Evolutionary conservation across 2,329 filamentous ascomycete genomes (phyloP), one percentile per base, ranked within the genome.

Genomic region (Diaporthe citriasiana): DNA sequence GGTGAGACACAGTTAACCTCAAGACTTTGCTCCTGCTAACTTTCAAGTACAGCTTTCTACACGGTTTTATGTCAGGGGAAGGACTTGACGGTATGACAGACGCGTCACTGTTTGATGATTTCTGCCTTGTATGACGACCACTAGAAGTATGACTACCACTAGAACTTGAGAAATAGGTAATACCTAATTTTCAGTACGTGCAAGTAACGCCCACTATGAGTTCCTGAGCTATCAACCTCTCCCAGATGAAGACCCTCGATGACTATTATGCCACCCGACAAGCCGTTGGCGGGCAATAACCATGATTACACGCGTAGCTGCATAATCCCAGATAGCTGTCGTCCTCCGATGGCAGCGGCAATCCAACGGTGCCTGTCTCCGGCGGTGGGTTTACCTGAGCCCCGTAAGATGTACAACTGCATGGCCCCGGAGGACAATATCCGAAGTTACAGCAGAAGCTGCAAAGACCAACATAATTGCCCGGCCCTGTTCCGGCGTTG

Each of bases 401-500:
- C 3, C 70, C 77, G 17, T 73, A 71, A 15, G 72, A 56, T 1
- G 73, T 77, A 33, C 77, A 78, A 22, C 73, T 71, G 60, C 77
- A 78, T 25, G 75, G 76, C 1, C 75, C 74, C 1, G 76, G 65
- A 10, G 76, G 76, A 38, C 77, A 78, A 70, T 76, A 75, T 0
- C 76, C 77, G 33, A 74, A 74, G 33, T 71, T 63, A 71, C 77
- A 78, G 4, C 72, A 66, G 65, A 76, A 78, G 25, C 57, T 51
- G 57, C 77, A 78, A 7, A 78, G 72, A 1, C 76, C 76, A 1
- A 51, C 25, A 56, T 75, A 76, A 45, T 78, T 78, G 13, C 68
- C 74, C 2, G 70, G 56, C 0, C 70, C 70, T 0, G 66, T 50
- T 17, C 65, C 65, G 17, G 66, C 53, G 4, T 70, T 45, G 35